Evolutionary conservation across 441 rosid genomes (phyloP).

Genomic region (Pelargonium cotyledonis): DNA sequence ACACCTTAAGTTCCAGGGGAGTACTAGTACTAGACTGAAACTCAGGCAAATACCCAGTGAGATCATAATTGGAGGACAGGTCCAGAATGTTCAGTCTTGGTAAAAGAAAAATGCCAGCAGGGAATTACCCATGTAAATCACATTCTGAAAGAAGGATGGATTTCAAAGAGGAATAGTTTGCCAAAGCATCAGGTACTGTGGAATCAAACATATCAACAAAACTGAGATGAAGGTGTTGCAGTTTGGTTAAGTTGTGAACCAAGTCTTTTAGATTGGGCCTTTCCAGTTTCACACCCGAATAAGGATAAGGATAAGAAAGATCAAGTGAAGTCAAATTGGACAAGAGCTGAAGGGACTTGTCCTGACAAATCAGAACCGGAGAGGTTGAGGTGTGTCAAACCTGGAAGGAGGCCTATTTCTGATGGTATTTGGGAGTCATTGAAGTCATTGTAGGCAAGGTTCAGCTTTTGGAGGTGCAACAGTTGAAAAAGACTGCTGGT

Average conservation of each 20-base stretch:
- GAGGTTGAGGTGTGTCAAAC: constrained; percentile 2
- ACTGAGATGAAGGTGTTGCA: constrained; percentile 9
- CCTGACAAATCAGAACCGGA: neutral
- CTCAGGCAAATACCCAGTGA: constrained; percentile 7
- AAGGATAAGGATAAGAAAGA: neutral
- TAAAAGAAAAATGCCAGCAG: constrained; percentile 6
- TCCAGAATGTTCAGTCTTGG: constrained; percentile 13
- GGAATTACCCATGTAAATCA: constrained; percentile 16
- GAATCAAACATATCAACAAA: constrained; percentile 7
- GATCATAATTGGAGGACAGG: neutral
- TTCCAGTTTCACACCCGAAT: neutral
- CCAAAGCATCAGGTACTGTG: neutral
- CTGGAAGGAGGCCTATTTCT: neutral
- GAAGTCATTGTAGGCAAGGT: neutral
- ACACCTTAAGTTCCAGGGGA: neutral
- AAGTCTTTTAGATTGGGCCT: neutral
- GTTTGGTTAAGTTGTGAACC: constrained; percentile 8
- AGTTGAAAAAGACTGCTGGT: neutral
- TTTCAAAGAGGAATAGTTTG: constrained; percentile 19
- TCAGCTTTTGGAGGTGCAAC: neutral
- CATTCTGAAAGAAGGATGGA: neutral
- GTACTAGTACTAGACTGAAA: neutral
- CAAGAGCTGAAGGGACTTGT: neutral
- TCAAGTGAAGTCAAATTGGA: constrained; percentile 9
- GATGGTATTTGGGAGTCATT: neutral